Conservation (phyloP, 371 early-diverging fungal species). For the Cladochytrium tenue region DNA sequence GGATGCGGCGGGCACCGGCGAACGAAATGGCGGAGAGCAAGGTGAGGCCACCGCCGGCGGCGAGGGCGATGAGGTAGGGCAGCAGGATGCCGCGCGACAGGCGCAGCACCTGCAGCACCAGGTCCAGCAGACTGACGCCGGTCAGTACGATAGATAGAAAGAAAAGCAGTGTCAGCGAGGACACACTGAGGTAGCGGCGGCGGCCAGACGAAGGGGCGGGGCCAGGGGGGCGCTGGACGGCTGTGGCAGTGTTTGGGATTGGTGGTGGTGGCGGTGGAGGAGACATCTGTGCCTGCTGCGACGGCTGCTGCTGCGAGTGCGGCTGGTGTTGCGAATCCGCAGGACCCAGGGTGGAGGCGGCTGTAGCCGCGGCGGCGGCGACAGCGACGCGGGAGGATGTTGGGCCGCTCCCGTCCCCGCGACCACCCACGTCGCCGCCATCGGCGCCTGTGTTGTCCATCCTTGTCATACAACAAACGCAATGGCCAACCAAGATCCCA, state of each 20-base stretch:
- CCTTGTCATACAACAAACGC: too few relatives aligned
- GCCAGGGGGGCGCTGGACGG: not conserved
- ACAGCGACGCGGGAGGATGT: not conserved
- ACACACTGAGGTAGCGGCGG: not conserved
- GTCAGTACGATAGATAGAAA: not conserved
- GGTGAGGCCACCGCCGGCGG: not conserved
- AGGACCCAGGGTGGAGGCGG: not conserved
- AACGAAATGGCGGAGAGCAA: constrained; percentile 16
- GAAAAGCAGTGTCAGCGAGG: not conserved
- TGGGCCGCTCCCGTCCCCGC: not conserved
- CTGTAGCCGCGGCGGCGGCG: not conserved
- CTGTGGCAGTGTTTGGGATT: not conserved
- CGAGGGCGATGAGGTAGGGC: not conserved
- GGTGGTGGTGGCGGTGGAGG: not conserved
- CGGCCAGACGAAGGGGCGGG: not conserved
- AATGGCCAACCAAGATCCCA: too few relatives aligned
- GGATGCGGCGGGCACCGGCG: constrained; percentile 37
- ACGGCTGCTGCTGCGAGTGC: not conserved
- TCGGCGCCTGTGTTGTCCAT: too few relatives aligned
- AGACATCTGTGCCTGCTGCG: not conserved
- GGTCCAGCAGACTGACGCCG: not conserved
- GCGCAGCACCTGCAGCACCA: not conserved
- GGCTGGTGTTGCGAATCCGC: not conserved
- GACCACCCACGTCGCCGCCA: not conserved
- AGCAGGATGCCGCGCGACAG: not conserved